These are phyloP conservation scores for Boletus pseudo-olivaceus DNA, from an alignment of 768 basidiomycete genomes.

Conservation along the genomic window DNA sequence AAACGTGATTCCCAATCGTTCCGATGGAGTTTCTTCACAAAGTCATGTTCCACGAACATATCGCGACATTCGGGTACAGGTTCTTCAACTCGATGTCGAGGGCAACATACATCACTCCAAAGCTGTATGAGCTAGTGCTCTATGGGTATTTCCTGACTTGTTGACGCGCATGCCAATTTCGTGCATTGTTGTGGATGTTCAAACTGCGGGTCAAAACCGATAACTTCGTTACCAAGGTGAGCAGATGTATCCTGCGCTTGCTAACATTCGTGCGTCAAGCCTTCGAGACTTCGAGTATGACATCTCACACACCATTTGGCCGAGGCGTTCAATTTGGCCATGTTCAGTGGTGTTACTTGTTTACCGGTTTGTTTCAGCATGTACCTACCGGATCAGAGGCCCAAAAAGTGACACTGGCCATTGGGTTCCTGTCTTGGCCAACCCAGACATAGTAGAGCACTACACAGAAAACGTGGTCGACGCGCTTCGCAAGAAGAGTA, in stretches of 20 bases:
- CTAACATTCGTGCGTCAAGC: conserved; percentile 46
- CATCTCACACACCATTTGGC: conserved; percentile 95
- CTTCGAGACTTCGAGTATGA: conserved; percentile 99
- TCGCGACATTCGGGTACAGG: conserved; percentile 67
- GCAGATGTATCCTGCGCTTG: conserved; percentile 27
- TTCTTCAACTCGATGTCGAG: no score
- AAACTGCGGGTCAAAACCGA: conserved; percentile 77
- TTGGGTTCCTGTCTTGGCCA: conserved; percentile 98
- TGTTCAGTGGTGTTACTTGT: conserved; percentile 99
- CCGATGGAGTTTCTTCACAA: no score
- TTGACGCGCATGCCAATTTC: conserved; percentile 24
- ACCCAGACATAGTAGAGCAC: conserved; percentile 97
- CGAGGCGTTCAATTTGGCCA: conserved; percentile 98
- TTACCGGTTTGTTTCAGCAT: conserved; percentile 99
- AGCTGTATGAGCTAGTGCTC: no score
- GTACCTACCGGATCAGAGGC: conserved; percentile 90
- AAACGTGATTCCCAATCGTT: no score
- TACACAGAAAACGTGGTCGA: conserved; percentile 99
- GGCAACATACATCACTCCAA: no score
- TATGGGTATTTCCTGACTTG: no score
- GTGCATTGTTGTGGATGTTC: conserved; percentile 26
- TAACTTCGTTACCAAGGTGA: conserved; percentile 53
- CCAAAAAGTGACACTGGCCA: conserved; percentile 95
- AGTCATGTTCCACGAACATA: no score
- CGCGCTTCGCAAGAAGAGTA: conserved; percentile 98